These are phyloP conservation scores for Begonia masoniana DNA, from an alignment of 306 rosid species.

Conservation along the genomic window DNA sequence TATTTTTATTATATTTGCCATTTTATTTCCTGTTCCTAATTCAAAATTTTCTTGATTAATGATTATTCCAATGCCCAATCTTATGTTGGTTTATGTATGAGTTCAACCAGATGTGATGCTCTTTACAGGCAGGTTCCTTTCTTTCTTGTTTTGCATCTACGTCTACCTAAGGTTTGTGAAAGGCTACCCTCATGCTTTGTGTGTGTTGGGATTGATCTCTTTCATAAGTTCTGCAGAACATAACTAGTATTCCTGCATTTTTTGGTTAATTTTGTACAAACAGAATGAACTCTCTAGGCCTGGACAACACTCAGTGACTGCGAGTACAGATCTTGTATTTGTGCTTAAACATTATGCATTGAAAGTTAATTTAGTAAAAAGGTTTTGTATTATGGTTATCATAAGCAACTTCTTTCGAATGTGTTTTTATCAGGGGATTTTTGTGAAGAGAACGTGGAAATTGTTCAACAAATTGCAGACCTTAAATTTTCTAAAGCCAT, in stretches of 20 bases:
- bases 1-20: too few relatives aligned
- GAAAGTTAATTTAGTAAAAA: background rate
- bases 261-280: background rate
- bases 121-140: conserved; percentile 77
- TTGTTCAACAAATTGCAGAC: conserved; percentile 60
- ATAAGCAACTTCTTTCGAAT: conserved; percentile 2
- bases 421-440: conserved; percentile 58
- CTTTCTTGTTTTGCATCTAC: conserved; percentile 15
- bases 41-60: conserved; percentile 2
- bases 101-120: conserved; percentile 98
- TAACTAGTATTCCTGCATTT: background rate
- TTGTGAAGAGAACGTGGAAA: conserved; percentile 84
- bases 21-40: conserved; percentile 1
- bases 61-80: conserved; percentile 16
- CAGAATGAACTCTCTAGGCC: background rate
- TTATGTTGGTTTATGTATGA: conserved; percentile 33
- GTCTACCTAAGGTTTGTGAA: conserved; percentile 6
- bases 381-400: too few relatives aligned
- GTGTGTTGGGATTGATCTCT: conserved; percentile 3
- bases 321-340: background rate
- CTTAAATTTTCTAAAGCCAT: conserved; percentile 64
- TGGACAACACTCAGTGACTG: background rate
- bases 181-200: conserved; percentile 7
- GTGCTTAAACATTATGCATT: too few relatives aligned
- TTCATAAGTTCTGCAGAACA: conserved; percentile 5